Percentiles rank a stretch among this genome's conserved stretches.
Evolutionary conservation across 2,329 filamentous ascomycete species (phyloP).

Genomic region (Paecilomyces formosus): DNA sequence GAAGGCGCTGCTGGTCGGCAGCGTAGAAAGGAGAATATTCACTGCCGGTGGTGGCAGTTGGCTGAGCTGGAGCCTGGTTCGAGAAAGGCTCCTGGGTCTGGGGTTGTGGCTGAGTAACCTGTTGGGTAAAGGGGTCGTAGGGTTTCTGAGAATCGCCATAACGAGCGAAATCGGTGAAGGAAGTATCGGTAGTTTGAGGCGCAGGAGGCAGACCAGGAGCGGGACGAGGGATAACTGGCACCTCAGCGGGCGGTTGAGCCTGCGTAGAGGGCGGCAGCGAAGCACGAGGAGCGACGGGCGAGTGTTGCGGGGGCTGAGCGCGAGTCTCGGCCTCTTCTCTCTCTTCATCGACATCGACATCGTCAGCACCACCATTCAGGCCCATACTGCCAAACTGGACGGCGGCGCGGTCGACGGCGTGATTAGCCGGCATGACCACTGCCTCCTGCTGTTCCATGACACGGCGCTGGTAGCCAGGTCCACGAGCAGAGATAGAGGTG

Average conservation of each 20-base stretch:
- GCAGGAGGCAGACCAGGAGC: constrained; percentile 56
- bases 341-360: constrained; percentile 77
- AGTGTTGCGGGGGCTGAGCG: constrained; percentile 86
- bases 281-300: constrained; percentile 77
- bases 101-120: constrained; percentile 54
- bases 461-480: constrained; percentile 74
- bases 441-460: constrained; percentile 93
- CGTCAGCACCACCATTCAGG: constrained; percentile 58
- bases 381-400: constrained; percentile 97
- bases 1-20: constrained; percentile 63
- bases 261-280: constrained; percentile 66
- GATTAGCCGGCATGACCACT: constrained; percentile 96
- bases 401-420: constrained; percentile 83
- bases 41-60: constrained; percentile 50
- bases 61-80: constrained; percentile 51
- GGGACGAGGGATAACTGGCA: constrained; percentile 47
- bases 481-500: constrained; percentile 55
- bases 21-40: constrained; percentile 86
- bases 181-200: constrained; percentile 45
- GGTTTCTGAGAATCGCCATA: constrained; percentile 62
- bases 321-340: constrained; percentile 93
- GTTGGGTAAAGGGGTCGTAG: constrained; percentile 80
- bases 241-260: constrained; percentile 24
- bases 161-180: constrained; percentile 47
- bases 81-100: constrained; percentile 55